These are phyloP conservation scores for Pittosporum tobira DNA, from an alignment of 129 eudicot genomes.

Conservation along the genomic window DNA sequence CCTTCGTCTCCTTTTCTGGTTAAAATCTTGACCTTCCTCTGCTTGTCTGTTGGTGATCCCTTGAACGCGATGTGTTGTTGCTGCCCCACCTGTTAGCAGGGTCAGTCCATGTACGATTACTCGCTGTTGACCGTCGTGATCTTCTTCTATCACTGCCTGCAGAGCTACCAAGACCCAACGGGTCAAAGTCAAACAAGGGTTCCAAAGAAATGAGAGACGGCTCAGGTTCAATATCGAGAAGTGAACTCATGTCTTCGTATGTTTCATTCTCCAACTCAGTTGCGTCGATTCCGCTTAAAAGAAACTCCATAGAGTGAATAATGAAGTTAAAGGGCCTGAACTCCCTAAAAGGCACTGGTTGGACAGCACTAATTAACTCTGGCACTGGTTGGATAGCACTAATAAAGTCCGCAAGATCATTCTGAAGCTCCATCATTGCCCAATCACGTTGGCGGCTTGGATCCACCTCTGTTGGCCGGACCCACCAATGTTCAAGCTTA, in stretches of 20 bases:
- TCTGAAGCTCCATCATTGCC: constrained; percentile 25
- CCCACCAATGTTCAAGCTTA: constrained; percentile 32
- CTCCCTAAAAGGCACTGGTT: too few relatives aligned
- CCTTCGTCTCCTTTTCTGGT: too few relatives aligned
- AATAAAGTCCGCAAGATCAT: constrained; percentile 28
- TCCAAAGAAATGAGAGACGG: background rate
- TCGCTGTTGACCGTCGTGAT: background rate
- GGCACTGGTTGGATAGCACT: too few relatives aligned
- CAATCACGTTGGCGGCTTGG: constrained; percentile 36
- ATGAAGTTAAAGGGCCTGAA: too few relatives aligned
- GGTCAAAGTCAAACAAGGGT: background rate
- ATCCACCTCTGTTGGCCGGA: constrained; percentile 41
- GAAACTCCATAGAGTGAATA: too few relatives aligned
- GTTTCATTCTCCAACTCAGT: too few relatives aligned
- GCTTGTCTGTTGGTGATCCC: background rate
- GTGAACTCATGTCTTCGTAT: background rate
- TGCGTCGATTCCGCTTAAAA: too few relatives aligned
- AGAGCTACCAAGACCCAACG: background rate
- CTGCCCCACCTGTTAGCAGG: background rate
- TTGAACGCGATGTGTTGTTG: background rate
- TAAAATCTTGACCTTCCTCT: too few relatives aligned
- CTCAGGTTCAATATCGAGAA: background rate
- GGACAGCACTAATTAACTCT: too few relatives aligned
- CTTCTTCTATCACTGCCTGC: background rate
- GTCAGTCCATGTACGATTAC: background rate